phyloP scores from a whole-genome alignment of 2,329 filamentous ascomycete genomes.

The Apiospora saccharicola region DNA sequence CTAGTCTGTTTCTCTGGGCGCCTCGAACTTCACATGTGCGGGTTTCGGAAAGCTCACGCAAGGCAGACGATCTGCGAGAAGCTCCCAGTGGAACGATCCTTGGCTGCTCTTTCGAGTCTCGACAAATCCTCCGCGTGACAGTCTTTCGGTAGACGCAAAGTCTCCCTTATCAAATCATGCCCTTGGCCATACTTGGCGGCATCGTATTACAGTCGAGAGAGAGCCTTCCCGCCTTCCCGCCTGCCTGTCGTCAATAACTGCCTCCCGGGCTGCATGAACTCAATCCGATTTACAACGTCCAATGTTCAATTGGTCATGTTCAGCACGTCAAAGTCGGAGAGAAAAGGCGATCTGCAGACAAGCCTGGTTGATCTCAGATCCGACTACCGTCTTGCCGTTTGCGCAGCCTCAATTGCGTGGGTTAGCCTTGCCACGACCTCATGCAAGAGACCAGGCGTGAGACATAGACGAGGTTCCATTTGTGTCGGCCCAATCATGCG shows the following conservation, averaged over 20 bases:
- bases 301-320: background rate
- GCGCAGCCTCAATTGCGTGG: slow-evolving; percentile 4
- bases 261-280: background rate
- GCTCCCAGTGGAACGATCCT: background rate
- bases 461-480: slow-evolving; percentile 10
- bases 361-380: background rate
- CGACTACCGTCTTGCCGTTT: background rate
- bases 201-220: background rate
- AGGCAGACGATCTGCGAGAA: background rate
- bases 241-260: background rate
- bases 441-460: slow-evolving; percentile 16
- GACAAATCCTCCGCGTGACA: background rate
- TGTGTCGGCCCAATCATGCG: slow-evolving; percentile 20
- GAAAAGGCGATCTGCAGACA: background rate
- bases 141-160: background rate
- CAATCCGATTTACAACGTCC: background rate
- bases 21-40: slow-evolving; percentile 1
- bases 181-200: background rate
- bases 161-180: background rate
- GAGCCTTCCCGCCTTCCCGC: no score
- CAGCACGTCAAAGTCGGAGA: background rate
- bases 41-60: slow-evolving; percentile 1
- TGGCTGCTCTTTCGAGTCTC: background rate
- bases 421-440: slow-evolving; percentile 4
- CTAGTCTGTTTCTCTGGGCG: background rate